Conservation (phyloP, 2,329 filamentous ascomycete species). For the Plenodomus tracheiphilus region DNA sequence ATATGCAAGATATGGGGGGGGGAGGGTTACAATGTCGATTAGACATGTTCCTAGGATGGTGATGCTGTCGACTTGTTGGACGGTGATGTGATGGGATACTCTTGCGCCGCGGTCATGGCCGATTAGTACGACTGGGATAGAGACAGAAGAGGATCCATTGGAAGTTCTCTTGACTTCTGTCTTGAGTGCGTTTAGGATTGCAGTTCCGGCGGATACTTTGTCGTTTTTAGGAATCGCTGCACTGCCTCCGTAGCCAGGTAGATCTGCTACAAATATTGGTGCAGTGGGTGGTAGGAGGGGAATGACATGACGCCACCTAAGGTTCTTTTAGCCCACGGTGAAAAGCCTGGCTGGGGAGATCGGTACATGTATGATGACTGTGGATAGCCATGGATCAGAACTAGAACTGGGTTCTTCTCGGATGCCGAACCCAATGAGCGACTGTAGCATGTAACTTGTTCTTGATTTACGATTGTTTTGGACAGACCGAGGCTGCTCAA, state of each 20-base stretch:
- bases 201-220: constrained; percentile 33
- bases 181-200: constrained; percentile 27
- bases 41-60: constrained; percentile 36
- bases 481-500: constrained; percentile 30
- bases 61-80: constrained; percentile 51
- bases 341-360: background rate
- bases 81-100: constrained; percentile 58
- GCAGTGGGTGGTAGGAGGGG: constrained; percentile 28
- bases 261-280: constrained; percentile 36
- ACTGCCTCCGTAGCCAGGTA: constrained; percentile 39
- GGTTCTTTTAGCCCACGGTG: background rate
- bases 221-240: constrained; percentile 29
- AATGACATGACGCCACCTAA: constrained; percentile 40
- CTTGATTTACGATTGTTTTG: constrained; percentile 30
- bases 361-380: constrained; percentile 34
- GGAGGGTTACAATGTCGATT: constrained; percentile 33
- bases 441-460: constrained; percentile 32
- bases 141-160: constrained; percentile 1
- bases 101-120: constrained; percentile 62
- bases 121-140: constrained; percentile 46
- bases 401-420: constrained; percentile 33
- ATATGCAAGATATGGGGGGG: background rate
- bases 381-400: constrained; percentile 40
- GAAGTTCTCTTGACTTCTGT: constrained; percentile 25
- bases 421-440: constrained; percentile 25